Evolutionary conservation across 345 rosid species (phyloP).

Genomic region (Citrus sinensis): DNA sequence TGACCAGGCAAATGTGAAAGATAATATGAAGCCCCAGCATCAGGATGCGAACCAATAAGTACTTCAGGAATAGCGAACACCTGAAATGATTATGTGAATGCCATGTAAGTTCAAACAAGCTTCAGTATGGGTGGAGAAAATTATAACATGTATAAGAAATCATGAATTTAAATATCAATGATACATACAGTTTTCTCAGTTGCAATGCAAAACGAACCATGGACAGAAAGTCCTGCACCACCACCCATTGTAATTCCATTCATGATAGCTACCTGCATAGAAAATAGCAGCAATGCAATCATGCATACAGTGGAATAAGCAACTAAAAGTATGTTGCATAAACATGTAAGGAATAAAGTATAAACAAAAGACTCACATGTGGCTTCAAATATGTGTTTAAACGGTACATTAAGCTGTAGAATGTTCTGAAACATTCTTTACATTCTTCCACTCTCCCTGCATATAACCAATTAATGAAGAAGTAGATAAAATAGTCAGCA

Average conservation of each 20-base stretch:
- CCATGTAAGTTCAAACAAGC: not conserved
- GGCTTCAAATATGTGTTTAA: slow-evolving; percentile 47
- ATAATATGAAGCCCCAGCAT: slow-evolving; percentile 27
- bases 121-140: not conserved
- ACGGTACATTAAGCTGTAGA: slow-evolving; percentile 37
- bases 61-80: slow-evolving; percentile 23
- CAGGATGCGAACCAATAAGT: slow-evolving; percentile 23
- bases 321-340: not conserved
- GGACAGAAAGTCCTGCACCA: slow-evolving; percentile 27
- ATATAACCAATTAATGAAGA: not conserved
- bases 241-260: slow-evolving; percentile 29
- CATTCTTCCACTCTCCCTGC: slow-evolving; percentile 42
- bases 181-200: slow-evolving; percentile 21
- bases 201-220: slow-evolving; percentile 16
- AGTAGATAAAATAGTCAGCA: not conserved
- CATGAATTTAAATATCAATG: not conserved
- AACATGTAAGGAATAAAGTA: not conserved
- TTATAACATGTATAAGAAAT: no score
- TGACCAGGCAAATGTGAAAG: slow-evolving; percentile 23
- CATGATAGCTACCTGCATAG: slow-evolving; percentile 14
- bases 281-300: not conserved
- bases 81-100: not conserved
- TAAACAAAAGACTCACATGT: slow-evolving; percentile 30
- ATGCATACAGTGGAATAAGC: not conserved
- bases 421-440: slow-evolving; percentile 34